Base-by-base conservation (phyloP, 1,139 yeast genomes). In the Ogataea hybrid region DNA sequence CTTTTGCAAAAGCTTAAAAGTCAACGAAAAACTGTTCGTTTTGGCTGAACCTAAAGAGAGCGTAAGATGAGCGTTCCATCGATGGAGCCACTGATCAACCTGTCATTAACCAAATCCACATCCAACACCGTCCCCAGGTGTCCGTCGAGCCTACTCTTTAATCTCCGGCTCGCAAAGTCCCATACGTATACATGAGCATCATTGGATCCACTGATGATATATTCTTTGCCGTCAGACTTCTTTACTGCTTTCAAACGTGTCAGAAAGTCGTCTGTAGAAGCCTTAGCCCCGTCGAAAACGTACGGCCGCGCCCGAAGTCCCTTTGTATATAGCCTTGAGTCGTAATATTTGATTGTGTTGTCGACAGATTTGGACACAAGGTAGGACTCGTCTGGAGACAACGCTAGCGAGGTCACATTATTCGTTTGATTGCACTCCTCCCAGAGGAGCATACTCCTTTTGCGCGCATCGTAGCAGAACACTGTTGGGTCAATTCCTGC, bases 401-500 rank as follows among this genome's bases (percentile, higher is more conserved):
- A 64, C 2, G 75, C 52, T 16, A 83, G 63, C 4, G 73, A 62
- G 0, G 89, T 78, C 11, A 83, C 72, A 2, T 81, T 64, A 40
- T 68, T 72, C 9, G 62, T 59, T 37, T 79, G 84, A 22, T 69
- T 68, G 0, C 34, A 6, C 35, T 73, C 67, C 15, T 55, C 57
- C 77, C 84, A 81, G n/a, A 71, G 37, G 0, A 76, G 69, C 10
- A 53, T 46, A 6, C 63, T 61, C 21, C 65, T 51, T 25, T 63
- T 61, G 49, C 81, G 62, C 25, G 74, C 43, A 53, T 84, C 92
- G 63, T 71, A 80, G 1, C 80, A 82, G 37, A 65, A 59, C 0
- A 86, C 70, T 0, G 69, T 62, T 1, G 88, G 83, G 46, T 85
- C 92, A 3, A 86, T 75, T 0, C 95, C 95, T 0, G 82, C 69